Percentiles rank a stretch among this genome's conserved stretches.
Conservation (phyloP, 1,139 yeast species). For the Taphrina betulina region DNA sequence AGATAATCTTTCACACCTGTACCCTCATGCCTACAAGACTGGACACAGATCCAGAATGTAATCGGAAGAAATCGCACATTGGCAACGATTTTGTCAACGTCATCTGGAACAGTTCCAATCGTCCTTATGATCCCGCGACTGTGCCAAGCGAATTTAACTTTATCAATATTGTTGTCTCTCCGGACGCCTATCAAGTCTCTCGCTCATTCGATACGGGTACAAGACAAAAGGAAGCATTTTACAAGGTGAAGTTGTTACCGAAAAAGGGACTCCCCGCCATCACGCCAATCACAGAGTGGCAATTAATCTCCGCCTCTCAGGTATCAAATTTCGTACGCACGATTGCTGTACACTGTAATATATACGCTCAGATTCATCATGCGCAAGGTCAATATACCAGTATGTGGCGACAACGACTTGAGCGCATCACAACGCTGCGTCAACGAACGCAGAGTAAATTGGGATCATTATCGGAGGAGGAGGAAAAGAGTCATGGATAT, state of each 20-base stretch:
- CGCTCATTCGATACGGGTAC: background rate
- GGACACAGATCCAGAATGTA: constrained; percentile 49
- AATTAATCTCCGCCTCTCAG: constrained; percentile 19
- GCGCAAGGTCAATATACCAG: constrained; percentile 25
- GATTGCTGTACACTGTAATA: constrained; percentile 22
- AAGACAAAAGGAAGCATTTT: background rate
- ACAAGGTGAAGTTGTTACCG: constrained; percentile 14
- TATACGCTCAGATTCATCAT: constrained; percentile 29
- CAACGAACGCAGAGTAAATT: constrained; percentile 5
- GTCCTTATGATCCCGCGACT: constrained; percentile 65
- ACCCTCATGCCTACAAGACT: constrained; percentile 64
- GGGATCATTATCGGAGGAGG: background rate
- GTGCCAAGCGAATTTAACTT: constrained; percentile 80
- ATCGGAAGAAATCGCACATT: constrained; percentile 75
- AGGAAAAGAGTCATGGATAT: background rate
- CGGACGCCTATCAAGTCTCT: constrained; percentile 48
- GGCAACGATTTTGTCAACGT: constrained; percentile 83
- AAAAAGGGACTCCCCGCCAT: constrained; percentile 15
- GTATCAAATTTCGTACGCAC: constrained; percentile 24
- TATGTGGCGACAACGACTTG: constrained; percentile 26
- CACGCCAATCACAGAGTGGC: constrained; percentile 24
- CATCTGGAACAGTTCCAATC: constrained; percentile 71
- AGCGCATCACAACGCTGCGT: constrained; percentile 12
- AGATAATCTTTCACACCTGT: constrained; percentile 72
- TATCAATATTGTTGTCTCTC: constrained; percentile 73